These are phyloP conservation scores for Xylaria sp. DNA, from an alignment of 2,329 filamentous ascomycete genomes.

Conservation along the genomic window DNA sequence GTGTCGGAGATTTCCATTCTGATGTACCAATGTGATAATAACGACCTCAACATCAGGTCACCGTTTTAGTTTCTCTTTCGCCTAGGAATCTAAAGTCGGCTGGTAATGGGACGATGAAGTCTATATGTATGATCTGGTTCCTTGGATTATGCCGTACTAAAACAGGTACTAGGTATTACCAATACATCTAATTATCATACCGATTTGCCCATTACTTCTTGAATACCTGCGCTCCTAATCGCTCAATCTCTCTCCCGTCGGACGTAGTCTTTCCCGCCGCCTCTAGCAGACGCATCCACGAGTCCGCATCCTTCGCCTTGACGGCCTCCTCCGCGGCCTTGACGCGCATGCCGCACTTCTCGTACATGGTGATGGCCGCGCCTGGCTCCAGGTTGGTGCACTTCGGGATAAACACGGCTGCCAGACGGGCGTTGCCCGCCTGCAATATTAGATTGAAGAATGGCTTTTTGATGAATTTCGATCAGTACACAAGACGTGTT, in stretches of 20 bases:
- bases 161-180: not conserved
- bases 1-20: conserved; percentile 4
- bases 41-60: not conserved
- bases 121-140: conserved; percentile 14
- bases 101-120: conserved; percentile 12
- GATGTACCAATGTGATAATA: conserved; percentile 7
- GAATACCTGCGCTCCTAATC: conserved; percentile 72
- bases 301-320: conserved; percentile 79
- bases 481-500: conserved; percentile 9
- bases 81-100: not conserved
- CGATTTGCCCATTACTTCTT: conserved; percentile 56
- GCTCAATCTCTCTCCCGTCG: conserved; percentile 82
- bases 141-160: conserved; percentile 10
- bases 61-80: not conserved
- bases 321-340: conserved; percentile 94
- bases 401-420: conserved; percentile 86
- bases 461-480: conserved; percentile 62
- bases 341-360: conserved; percentile 90
- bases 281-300: conserved; percentile 77
- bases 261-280: conserved; percentile 77
- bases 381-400: conserved; percentile 76
- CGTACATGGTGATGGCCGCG: conserved; percentile 89
- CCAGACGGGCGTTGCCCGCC: conserved; percentile 89
- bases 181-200: not conserved
- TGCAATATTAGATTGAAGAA: conserved; percentile 91